A percentile compares a stretch with the other conserved stretches of the same genome.
These are phyloP conservation scores for Xerocomus nothofagi DNA, from an alignment of 1,284 basidiomycete genomes.

Conservation along the genomic window DNA sequence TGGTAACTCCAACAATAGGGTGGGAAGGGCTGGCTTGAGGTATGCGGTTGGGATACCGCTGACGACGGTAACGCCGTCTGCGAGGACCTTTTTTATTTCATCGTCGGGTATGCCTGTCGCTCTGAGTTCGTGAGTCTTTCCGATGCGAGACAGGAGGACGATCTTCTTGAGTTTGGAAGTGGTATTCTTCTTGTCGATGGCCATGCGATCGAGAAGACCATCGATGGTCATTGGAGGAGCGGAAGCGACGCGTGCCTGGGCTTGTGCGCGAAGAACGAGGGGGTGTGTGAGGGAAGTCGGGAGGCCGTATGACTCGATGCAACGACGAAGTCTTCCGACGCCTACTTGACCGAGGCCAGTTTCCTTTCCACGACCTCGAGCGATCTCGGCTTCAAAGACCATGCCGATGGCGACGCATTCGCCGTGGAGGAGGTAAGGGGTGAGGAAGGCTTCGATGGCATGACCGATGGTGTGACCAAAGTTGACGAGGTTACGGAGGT, in stretches of 20 bases:
- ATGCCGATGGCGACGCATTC: conserved; percentile 94
- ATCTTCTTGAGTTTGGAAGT: conserved; percentile 86
- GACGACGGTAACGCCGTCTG: conserved; percentile 74
- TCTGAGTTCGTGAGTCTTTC: conserved; percentile 89
- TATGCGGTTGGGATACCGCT: conserved; percentile 54
- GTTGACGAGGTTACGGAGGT: conserved; percentile 94
- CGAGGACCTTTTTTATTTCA: conserved; percentile 78
- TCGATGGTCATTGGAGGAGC: conserved; percentile 77
- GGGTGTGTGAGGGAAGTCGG: conserved; percentile 81
- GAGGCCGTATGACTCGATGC: conserved; percentile 84
- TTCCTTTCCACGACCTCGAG: conserved; percentile 71
- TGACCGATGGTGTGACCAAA: conserved; percentile 97
- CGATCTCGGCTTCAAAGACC: conserved; percentile 91
- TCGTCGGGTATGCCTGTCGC: conserved; percentile 85
- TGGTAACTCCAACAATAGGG: conserved; percentile 22
- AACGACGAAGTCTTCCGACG: conserved; percentile 82
- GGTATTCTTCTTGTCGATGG: conserved; percentile 98
- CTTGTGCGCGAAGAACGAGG: conserved; percentile 52
- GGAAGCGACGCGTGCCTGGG: conserved; percentile 46
- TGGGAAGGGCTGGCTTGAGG: conserved; percentile 50
- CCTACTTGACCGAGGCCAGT: conserved; percentile 80
- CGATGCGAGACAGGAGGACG: conserved; percentile 88
- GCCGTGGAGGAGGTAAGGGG: conserved; percentile 88
- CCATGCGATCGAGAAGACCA: conserved; percentile 88
- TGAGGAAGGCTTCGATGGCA: conserved; percentile 92